A percentile compares a stretch with the other conserved stretches of the same genome.
Evolutionary conservation across 306 rosid species (phyloP).

Genomic region (Rosa chinensis): DNA sequence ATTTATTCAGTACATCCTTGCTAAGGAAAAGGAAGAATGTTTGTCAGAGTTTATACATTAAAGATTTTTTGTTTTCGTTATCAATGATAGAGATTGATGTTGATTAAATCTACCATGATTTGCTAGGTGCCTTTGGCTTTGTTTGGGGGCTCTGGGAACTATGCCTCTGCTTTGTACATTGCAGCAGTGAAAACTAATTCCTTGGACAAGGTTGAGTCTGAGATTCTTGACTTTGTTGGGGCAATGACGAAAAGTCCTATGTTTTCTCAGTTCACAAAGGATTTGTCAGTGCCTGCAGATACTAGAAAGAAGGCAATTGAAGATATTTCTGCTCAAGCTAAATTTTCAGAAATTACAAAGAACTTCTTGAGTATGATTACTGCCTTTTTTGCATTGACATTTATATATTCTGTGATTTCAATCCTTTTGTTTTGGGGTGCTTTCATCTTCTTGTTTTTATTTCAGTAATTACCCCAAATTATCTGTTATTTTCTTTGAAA

Average conservation of each 20-base stretch:
- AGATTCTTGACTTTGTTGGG: slow-evolving; percentile 58
- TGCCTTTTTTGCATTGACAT: neutral
- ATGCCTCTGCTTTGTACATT: slow-evolving; percentile 85
- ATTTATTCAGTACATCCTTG: neutral
- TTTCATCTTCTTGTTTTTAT: neutral
- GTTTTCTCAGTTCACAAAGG: slow-evolving; percentile 63
- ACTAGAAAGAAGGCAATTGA: slow-evolving; percentile 56
- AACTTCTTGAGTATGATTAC: slow-evolving; percentile 71
- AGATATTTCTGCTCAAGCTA: slow-evolving; percentile 57
- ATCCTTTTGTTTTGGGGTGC: neutral
- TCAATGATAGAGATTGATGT: neutral
- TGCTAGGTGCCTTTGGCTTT: slow-evolving; percentile 77
- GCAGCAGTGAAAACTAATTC: slow-evolving; percentile 68
- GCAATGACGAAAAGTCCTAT: slow-evolving; percentile 55
- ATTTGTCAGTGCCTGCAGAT: slow-evolving; percentile 53
- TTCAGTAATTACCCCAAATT: neutral
- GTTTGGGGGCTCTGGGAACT: slow-evolving; percentile 93
- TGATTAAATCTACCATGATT: slow-evolving; percentile 16
- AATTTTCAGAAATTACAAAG: slow-evolving; percentile 68
- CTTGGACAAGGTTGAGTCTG: slow-evolving; percentile 76
- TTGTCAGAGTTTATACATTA: neutral
- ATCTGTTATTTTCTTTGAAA: neutral
- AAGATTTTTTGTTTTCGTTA: neutral
- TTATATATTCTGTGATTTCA: neutral
- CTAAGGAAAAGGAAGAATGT: neutral